Percentiles rank a stretch among this genome's conserved stretches.
Conservation (phyloP, 2,329 filamentous ascomycete genomes). For the Verticillium tricorpus region DNA sequence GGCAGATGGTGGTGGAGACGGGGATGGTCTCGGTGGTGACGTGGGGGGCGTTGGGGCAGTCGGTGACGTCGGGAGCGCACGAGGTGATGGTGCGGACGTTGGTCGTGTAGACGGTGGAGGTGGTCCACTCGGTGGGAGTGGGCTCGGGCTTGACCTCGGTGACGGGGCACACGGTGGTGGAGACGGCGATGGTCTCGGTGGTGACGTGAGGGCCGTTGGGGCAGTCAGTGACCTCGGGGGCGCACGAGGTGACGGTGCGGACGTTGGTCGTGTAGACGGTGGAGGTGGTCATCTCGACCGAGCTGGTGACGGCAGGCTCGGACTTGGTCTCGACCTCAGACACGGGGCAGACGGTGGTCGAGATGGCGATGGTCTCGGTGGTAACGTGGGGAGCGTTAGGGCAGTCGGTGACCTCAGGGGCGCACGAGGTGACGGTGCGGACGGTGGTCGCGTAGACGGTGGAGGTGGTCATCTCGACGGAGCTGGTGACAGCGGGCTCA, state of each 20-base stretch:
- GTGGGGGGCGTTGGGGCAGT: constrained; percentile 15
- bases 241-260: constrained; percentile 12
- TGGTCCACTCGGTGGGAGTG: constrained; percentile 20
- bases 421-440: constrained; percentile 11
- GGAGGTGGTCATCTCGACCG: constrained; percentile 7
- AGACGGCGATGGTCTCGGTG: constrained; percentile 32
- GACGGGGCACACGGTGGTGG: constrained; percentile 26
- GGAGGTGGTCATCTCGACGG: constrained; percentile 7
- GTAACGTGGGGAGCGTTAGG: constrained; percentile 22
- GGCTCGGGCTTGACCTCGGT: constrained; percentile 5
- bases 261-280: constrained; percentile 14
- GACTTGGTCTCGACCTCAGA: not conserved
- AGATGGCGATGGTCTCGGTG: constrained; percentile 32
- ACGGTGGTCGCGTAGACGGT: constrained; percentile 13
- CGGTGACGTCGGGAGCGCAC: constrained; percentile 6
- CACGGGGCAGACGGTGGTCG: constrained; percentile 33
- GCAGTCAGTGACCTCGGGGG: constrained; percentile 5
- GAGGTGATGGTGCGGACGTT: constrained; percentile 10
- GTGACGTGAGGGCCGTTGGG: constrained; percentile 22
- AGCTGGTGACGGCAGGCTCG: not conserved
- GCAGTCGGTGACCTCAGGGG: constrained; percentile 5
- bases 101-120: constrained; percentile 15
- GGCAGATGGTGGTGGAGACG: constrained; percentile 36
- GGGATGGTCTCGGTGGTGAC: constrained; percentile 33
- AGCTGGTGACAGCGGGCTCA: not conserved